Conservation (phyloP, 2,329 filamentous ascomycete species). For the Beauveria sp. region DNA sequence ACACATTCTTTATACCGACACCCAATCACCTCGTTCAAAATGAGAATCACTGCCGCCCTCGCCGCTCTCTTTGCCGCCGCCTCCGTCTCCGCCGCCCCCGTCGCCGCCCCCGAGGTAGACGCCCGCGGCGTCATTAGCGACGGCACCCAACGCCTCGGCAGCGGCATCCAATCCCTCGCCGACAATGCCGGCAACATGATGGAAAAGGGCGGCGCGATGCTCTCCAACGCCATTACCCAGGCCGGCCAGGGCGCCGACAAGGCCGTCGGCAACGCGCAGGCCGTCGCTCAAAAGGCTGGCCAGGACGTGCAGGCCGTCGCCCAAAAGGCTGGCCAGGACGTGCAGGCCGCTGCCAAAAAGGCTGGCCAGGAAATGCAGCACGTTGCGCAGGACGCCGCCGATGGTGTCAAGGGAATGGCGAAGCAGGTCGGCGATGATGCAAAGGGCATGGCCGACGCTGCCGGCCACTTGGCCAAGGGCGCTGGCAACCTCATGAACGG, state of each 20-base stretch:
- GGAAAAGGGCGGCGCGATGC: not conserved
- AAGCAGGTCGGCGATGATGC: not conserved
- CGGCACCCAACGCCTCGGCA: not conserved
- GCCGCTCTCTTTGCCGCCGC: not conserved
- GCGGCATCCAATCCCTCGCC: not conserved
- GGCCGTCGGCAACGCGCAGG: not conserved
- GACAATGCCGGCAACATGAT: conserved; percentile 2
- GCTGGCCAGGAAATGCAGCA: not conserved
- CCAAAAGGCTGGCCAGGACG: not conserved
- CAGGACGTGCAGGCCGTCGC: not conserved
- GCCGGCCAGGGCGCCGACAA: conserved; percentile 1
- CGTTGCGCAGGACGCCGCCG: not conserved
- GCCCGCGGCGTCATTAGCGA: not conserved
- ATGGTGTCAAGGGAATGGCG: not conserved
- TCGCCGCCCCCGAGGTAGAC: not conserved
- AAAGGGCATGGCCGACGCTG: not conserved
- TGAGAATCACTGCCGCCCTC: not conserved
- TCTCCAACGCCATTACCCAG: not conserved
- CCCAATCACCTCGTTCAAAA: not conserved
- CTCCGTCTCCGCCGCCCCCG: not conserved
- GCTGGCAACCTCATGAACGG: not conserved
- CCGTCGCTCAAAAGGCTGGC: not conserved
- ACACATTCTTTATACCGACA: not conserved
- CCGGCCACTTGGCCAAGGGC: conserved; percentile 3
- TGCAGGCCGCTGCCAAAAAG: not conserved